phyloP scores from a whole-genome alignment of 371 early-diverging fungal species.

The Mortierella sp. region DNA sequence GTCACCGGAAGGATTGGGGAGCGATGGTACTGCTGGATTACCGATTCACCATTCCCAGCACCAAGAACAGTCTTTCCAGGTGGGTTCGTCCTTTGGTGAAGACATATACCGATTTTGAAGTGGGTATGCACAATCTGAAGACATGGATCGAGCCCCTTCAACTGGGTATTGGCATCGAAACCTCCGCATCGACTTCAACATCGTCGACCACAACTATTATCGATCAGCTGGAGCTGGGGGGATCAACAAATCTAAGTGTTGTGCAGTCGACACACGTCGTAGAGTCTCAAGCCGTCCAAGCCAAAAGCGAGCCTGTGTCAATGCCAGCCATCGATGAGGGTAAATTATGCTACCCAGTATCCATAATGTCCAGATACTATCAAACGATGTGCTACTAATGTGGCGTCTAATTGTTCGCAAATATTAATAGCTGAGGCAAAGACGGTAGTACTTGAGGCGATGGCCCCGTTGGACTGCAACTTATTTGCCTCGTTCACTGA shows the following conservation, averaged over 20 bases:
- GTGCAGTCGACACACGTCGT: neutral
- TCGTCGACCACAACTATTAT: neutral
- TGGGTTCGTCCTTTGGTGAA: constrained; percentile 73
- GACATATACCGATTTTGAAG: constrained; percentile 47
- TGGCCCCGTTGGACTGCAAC: neutral
- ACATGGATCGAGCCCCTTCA: constrained; percentile 41
- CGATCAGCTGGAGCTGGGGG: too few relatives aligned
- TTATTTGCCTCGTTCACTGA: neutral
- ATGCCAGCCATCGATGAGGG: neutral
- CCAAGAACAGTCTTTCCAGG: constrained; percentile 71
- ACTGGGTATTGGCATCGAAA: neutral
- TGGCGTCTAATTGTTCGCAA: too few relatives aligned
- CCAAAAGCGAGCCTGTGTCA: neutral
- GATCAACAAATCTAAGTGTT: neutral
- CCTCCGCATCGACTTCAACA: neutral
- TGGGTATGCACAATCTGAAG: constrained; percentile 59
- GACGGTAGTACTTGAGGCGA: neutral
- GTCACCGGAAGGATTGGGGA: constrained; percentile 88
- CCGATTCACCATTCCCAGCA: constrained; percentile 61
- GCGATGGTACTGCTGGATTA: constrained; percentile 79
- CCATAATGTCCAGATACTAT: neutral
- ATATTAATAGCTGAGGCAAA: neutral
- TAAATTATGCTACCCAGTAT: neutral
- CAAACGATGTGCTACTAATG: neutral
- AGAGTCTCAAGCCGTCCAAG: neutral